Evolutionary conservation across 1,139 yeast species (phyloP).

Genomic region (Yamadazyma mexicana): DNA sequence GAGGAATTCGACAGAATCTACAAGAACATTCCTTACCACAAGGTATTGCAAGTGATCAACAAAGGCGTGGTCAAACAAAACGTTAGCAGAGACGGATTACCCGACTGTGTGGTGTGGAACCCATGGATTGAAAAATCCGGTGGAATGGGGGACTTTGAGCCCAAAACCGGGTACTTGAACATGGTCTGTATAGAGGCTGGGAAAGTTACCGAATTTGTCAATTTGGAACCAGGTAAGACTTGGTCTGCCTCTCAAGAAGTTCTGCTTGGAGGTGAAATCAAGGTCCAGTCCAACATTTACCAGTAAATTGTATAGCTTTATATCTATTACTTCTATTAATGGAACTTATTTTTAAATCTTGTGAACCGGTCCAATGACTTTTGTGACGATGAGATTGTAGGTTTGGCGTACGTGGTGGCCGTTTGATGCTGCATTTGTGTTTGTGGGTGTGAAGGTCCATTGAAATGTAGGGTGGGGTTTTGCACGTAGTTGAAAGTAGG

Average conservation of each 20-base stretch:
- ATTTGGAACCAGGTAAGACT: constrained; percentile 61
- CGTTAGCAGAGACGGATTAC: constrained; percentile 63
- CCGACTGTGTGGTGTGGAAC: constrained; percentile 96
- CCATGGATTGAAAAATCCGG: constrained; percentile 86
- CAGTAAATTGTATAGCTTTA: background rate
- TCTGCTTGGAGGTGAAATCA: constrained; percentile 43
- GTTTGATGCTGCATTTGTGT: background rate
- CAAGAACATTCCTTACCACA: constrained; percentile 54
- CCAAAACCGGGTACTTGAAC: constrained; percentile 75
- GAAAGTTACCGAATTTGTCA: constrained; percentile 66
- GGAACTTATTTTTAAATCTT: constrained; percentile 29
- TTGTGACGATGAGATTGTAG: constrained; percentile 49
- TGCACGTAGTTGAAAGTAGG: constrained; percentile 4
- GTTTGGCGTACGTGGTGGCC: constrained; percentile 31
- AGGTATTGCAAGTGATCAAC: constrained; percentile 63
- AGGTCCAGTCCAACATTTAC: constrained; percentile 43
- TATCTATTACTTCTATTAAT: constrained; percentile 10
- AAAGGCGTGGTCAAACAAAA: constrained; percentile 70
- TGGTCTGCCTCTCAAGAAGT: constrained; percentile 56
- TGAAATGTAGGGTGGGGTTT: constrained; percentile 12
- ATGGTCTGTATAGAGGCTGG: constrained; percentile 98
- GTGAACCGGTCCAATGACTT: constrained; percentile 34
- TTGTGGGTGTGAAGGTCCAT: background rate
- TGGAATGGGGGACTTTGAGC: constrained; percentile 84
- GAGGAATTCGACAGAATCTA: constrained; percentile 88